Base-by-base conservation (phyloP, 495 filamentous ascomycete species). In the Thozetella sp. region DNA sequence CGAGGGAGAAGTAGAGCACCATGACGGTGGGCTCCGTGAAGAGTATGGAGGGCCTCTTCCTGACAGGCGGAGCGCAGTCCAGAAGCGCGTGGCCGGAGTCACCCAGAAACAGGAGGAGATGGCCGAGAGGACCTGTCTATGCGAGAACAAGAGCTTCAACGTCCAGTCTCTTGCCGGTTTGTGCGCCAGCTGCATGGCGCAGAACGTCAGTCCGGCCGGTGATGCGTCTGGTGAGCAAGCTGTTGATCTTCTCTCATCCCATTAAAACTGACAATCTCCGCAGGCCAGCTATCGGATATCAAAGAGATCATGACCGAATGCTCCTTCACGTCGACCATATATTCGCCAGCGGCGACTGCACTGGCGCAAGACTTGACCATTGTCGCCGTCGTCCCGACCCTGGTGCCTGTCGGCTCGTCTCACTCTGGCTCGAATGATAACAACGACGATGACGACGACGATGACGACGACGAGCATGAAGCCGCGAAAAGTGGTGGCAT, bases 171-270 rank as follows among this genome's bases (percentile, higher is more conserved):
- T 48, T 10, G 43, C 43, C 9, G 43, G 43, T 4, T n/a, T 48
- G 3, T 48, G 43, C n/a, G 43, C 43, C 43, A 48, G 43, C 43
- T 48, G 43, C 43, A 48, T 48, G 43, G 43, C 43, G n/a, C 43
- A 48, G n/a, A 48, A 48, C 43, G 20, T n/a, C 43, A 48, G 20
- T n/a, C 20, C 43, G 10, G 12, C n/a, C 4, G n/a, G 43, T 48
- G 3, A 48, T 10, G 12, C 3, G 43, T 48, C 9, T n/a, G 11
- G 6, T 37, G 30, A 37, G 30, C n/a, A n/a, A n/a, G n/a, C n/a
- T n/a, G n/a, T n/a, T n/a, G n/a, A n/a, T n/a, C n/a, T n/a, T n/a
- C n/a, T n/a, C n/a, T n/a, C n/a, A n/a, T n/a, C n/a, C n/a, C n/a
- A n/a, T n/a, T n/a, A n/a, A n/a, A n/a, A n/a, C n/a, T n/a, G n/a